Base-by-base conservation (phyloP, 345 rosid species). In the Noccaea bulbosa region DNA sequence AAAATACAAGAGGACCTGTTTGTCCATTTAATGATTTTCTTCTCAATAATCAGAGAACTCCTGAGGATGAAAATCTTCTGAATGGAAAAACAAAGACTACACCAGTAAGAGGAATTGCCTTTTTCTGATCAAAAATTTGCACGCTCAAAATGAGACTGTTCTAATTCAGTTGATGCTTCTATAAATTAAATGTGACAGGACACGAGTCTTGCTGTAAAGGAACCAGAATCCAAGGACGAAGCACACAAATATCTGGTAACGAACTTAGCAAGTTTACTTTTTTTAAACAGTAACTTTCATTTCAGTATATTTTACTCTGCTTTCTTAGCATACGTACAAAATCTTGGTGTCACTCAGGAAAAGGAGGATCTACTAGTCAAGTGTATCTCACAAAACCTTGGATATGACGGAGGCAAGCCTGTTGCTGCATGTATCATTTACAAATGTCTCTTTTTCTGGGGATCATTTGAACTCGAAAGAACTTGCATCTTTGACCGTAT, bases 391-490 rank as follows among this genome's bases (percentile, higher is more conserved):
- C 89, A 92, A 72, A 88, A 92, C 83, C 79, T 94, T 81, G 99
- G 98, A 79, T 94, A 89, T 67, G 86, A 92, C 69, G 91, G 85
- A 32, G 82, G 84, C 75, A 92, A 88, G 80, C 99, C 99, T 35
- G 82, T 94, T 71, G 99, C 97, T 77, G 98, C 99, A 60, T 94
- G 96, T 78, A 78, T 92, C 62, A 85, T 90, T 70, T 94, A 88
- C 83, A 94, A 89, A 80, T 89, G 93, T 71, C 98, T 94, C 44
- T 93, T 88, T 68, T 98, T 92, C 43, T 94, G 99, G 99, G 86
- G 96, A 75, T 94, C 98, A 74, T 91, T 94, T 84, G 99, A 94
- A 84, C 97, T 85, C 51, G 99, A 92, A 86, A 85, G 93, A 78
- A 94, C 98, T 27, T 81, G 76, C 60, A 86, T 89, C 69, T 91